These are phyloP conservation scores for Furcasterigmium furcatum DNA, from an alignment of 2,329 filamentous ascomycete species.

Conservation along the genomic window DNA sequence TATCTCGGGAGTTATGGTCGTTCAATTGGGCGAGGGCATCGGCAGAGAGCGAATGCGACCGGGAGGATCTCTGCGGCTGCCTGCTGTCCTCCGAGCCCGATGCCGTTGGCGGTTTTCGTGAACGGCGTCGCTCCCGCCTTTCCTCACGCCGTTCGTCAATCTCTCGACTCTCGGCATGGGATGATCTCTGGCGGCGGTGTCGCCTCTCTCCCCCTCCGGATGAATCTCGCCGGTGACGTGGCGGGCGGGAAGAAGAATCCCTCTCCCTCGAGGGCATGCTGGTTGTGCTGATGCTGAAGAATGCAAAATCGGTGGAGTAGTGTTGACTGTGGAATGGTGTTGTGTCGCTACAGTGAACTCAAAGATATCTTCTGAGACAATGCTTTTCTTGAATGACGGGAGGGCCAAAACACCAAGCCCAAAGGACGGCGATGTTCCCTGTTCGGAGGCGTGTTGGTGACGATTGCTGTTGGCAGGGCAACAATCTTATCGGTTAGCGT, in stretches of 20 bases:
- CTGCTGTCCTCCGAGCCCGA: slow-evolving; percentile 25
- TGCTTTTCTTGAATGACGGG: too few relatives aligned
- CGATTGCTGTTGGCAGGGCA: slow-evolving; percentile 32
- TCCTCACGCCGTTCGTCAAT: background rate
- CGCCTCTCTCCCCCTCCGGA: slow-evolving; percentile 28
- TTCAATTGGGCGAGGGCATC: slow-evolving; percentile 66
- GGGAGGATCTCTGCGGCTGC: slow-evolving; percentile 18
- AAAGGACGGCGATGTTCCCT: too few relatives aligned
- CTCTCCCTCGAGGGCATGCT: slow-evolving; percentile 1
- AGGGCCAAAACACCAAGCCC: too few relatives aligned
- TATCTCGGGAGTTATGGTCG: slow-evolving; percentile 49
- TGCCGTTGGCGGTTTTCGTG: slow-evolving; percentile 25
- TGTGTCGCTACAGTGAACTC: too few relatives aligned
- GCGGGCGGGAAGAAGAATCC: slow-evolving; percentile 26
- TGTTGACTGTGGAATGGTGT: too few relatives aligned
- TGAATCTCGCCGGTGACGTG: slow-evolving; percentile 23
- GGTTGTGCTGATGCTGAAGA: slow-evolving; percentile 17
- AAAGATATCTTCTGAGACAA: too few relatives aligned
- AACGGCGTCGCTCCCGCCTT: slow-evolving; percentile 15
- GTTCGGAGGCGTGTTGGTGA: slow-evolving; percentile 1
- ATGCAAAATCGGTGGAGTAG: slow-evolving; percentile 5
- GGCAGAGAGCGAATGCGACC: slow-evolving; percentile 32
- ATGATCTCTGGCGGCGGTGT: slow-evolving; percentile 28
- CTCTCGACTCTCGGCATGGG: slow-evolving; percentile 4
- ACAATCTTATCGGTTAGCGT: slow-evolving; percentile 32